Percentiles rank a stretch among this genome's conserved stretches.
phyloP scores from a whole-genome alignment of 805 yeast species.

The Pichia ethanolica region DNA sequence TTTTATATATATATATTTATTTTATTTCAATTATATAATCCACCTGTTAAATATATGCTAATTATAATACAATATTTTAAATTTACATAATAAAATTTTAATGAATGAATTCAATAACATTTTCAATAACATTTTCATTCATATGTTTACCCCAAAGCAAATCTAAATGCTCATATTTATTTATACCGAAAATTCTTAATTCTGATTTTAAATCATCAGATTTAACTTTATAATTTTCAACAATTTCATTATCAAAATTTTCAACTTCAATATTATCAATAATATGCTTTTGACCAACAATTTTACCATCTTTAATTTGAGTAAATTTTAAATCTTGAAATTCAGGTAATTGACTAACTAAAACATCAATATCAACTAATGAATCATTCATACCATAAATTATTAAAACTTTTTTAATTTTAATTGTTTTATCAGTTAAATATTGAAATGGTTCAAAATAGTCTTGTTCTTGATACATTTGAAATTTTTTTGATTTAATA shows the following conservation, averaged over 20 bases:
- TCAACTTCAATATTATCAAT: not conserved
- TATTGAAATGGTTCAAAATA: conserved; percentile 44
- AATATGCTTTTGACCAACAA: conserved; percentile 4
- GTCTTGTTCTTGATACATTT: conserved; percentile 77
- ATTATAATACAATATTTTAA: not conserved
- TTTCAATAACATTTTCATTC: conserved; percentile 37
- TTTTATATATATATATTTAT: not conserved
- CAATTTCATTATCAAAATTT: not conserved
- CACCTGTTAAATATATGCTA: no score
- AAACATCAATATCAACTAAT: conserved; percentile 73
- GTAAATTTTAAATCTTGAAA: conserved; percentile 10
- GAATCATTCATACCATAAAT: conserved; percentile 82
- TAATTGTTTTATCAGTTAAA: conserved; percentile 41
- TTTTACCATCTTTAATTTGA: conserved; percentile 8
- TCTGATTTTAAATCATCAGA: conserved; percentile 3
- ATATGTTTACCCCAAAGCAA: conserved; percentile 85
- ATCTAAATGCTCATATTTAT: conserved; percentile 80
- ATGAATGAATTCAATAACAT: conserved; percentile 28
- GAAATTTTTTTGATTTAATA: conserved; percentile 66
- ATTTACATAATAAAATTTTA: not conserved
- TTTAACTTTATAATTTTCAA: conserved; percentile 1
- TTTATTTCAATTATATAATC: not conserved
- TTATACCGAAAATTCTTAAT: conserved; percentile 41
- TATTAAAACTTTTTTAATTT: conserved; percentile 57
- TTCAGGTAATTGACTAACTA: conserved; percentile 43